Conservation (phyloP, 805 yeast genomes). For the Nakazawaea ambrosiae region DNA sequence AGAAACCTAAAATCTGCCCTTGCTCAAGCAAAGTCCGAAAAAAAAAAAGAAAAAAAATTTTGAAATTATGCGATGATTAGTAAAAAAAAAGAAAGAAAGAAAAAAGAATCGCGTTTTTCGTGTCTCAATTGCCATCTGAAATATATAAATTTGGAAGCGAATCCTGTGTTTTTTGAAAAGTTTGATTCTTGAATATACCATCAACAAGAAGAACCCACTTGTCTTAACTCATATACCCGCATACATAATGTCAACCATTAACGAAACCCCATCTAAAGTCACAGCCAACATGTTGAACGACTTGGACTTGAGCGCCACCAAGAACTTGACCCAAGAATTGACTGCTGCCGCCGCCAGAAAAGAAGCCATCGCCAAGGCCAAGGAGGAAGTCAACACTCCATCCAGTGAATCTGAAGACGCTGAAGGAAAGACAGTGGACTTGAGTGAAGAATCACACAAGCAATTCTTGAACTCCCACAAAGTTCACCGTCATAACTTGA, state of each 20-base stretch:
- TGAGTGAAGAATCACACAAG: constrained; percentile 32
- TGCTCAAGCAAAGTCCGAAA: too few species aligned
- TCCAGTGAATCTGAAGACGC: constrained; percentile 11
- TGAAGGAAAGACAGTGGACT: constrained; percentile 15
- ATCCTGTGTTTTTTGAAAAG: neutral
- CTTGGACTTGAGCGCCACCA: constrained; percentile 39
- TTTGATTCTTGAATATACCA: neutral
- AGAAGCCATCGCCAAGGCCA: constrained; percentile 23
- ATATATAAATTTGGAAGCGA: neutral
- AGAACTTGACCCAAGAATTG: constrained; percentile 33
- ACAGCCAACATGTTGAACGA: constrained; percentile 50
- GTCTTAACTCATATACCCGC: too few species aligned
- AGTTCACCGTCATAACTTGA: constrained; percentile 66
- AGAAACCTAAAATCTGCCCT: too few species aligned
- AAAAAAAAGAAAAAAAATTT: too few species aligned
- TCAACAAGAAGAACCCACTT: too few species aligned
- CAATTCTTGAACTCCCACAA: constrained; percentile 54
- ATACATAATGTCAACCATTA: constrained; percentile 33
- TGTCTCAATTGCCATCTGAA: neutral
- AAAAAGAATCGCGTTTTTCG: neutral
- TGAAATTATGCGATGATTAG: too few species aligned
- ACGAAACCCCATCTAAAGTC: constrained; percentile 68
- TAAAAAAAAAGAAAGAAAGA: too few species aligned
- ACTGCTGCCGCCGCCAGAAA: constrained; percentile 33
- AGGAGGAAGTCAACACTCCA: constrained; percentile 13